phyloP scores from a whole-genome alignment of 2,329 filamentous ascomycete genomes.

The Berkeleyomyces rouxiae region DNA sequence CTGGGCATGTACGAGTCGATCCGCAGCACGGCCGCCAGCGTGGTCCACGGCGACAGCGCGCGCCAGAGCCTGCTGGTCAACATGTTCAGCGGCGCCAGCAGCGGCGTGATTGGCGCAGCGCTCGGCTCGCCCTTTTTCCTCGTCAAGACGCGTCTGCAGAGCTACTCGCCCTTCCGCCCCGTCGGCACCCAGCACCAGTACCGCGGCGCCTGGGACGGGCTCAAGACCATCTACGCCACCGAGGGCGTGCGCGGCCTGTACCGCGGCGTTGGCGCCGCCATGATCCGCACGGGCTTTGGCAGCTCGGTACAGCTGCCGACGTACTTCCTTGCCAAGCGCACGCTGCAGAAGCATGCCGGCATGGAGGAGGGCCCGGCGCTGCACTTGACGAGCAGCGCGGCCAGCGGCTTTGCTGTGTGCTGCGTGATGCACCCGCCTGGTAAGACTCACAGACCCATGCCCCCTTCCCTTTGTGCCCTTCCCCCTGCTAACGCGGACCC shows the following conservation, averaged over 20 bases:
- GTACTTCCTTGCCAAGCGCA: conserved; percentile 92
- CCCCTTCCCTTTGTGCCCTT: background rate
- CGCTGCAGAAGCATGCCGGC: conserved; percentile 62
- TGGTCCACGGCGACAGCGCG: conserved; percentile 55
- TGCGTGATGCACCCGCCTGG: conserved; percentile 94
- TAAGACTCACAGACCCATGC: conserved; percentile 24
- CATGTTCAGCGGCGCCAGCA: conserved; percentile 78
- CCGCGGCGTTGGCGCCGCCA: conserved; percentile 77
- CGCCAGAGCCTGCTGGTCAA: conserved; percentile 80
- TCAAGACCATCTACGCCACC: conserved; percentile 56
- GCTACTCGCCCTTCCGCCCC: conserved; percentile 78
- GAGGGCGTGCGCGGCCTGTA: conserved; percentile 77
- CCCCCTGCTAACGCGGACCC: background rate
- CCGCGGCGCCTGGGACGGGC: conserved; percentile 66
- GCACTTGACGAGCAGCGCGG: conserved; percentile 75
- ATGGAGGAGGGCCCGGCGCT: conserved; percentile 84
- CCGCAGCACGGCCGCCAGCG: conserved; percentile 50
- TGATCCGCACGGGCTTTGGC: conserved; percentile 91
- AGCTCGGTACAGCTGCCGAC: conserved; percentile 93
- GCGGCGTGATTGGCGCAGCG: conserved; percentile 81
- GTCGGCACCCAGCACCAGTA: conserved; percentile 96
- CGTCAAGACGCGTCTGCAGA: conserved; percentile 90
- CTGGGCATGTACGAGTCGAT: conserved; percentile 96
- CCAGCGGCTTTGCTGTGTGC: conserved; percentile 90
- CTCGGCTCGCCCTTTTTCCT: conserved; percentile 93